Conservation (phyloP, 495 filamentous ascomycete genomes). For the Monascus purpureus region DNA sequence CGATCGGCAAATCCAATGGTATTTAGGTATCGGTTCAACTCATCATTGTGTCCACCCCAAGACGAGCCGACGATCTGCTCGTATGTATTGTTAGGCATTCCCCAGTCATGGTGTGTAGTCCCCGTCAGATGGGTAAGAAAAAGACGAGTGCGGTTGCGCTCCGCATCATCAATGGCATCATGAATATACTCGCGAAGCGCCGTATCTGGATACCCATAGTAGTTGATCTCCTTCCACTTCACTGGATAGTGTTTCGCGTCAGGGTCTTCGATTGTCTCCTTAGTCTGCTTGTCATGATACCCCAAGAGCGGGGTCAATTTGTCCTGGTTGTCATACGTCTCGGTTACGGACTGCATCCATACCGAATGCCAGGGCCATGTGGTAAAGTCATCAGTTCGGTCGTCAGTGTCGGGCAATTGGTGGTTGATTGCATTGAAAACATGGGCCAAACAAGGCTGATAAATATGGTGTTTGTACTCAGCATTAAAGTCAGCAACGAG, state of each 20-base stretch:
- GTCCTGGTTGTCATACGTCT: slow-evolving; percentile 31
- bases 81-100: slow-evolving; percentile 23
- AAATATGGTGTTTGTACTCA: slow-evolving; percentile 33
- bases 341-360: slow-evolving; percentile 37
- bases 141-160: slow-evolving; percentile 25
- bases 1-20: slow-evolving; percentile 27
- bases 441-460: slow-evolving; percentile 36
- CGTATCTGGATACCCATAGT: slow-evolving; percentile 35
- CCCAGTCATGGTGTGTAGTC: slow-evolving; percentile 36
- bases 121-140: slow-evolving; percentile 37
- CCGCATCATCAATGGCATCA: slow-evolving; percentile 31
- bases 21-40: slow-evolving; percentile 29
- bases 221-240: slow-evolving; percentile 28
- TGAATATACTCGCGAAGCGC: slow-evolving; percentile 31
- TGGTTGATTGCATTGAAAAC: slow-evolving; percentile 26
- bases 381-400: slow-evolving; percentile 13
- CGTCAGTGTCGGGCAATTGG: slow-evolving; percentile 11
- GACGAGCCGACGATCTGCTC: slow-evolving; percentile 15
- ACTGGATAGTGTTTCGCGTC: slow-evolving; percentile 23
- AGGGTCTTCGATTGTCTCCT: slow-evolving; percentile 24
- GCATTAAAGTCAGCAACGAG: slow-evolving; percentile 36
- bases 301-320: slow-evolving; percentile 26
- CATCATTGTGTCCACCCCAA: slow-evolving; percentile 14
- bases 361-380: slow-evolving; percentile 29
- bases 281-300: slow-evolving; percentile 23